Evolutionary conservation across 1,284 basidiomycete genomes (phyloP).

Genomic region (Meira miltonrushii): DNA sequence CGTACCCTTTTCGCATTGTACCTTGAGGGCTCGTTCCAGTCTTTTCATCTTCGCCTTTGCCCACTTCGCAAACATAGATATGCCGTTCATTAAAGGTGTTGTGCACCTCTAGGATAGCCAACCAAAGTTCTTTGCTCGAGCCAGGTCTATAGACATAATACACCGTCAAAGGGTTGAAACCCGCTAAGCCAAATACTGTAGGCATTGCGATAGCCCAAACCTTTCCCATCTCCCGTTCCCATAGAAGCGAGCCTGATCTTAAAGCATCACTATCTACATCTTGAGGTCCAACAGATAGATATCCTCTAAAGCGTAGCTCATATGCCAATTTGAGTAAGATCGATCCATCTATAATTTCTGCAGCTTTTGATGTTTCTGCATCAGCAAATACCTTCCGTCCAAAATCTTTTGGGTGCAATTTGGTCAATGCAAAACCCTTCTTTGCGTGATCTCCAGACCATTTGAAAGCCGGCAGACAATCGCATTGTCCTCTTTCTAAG

Average conservation of each 20-base stretch:
- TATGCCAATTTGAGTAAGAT: constrained; percentile 34
- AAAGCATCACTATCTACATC: constrained; percentile 13
- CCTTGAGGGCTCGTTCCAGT: background rate
- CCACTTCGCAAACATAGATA: constrained; percentile 58
- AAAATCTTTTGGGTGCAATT: background rate
- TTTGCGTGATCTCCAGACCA: constrained; percentile 6
- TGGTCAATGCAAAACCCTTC: constrained; percentile 14
- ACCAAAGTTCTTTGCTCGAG: constrained; percentile 45
- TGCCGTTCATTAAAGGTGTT: constrained; percentile 73
- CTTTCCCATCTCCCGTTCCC: constrained; percentile 22
- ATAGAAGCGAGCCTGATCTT: constrained; percentile 1
- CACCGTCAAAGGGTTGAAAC: constrained; percentile 70
- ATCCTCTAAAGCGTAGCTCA: constrained; percentile 28
- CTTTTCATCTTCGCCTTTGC: constrained; percentile 53
- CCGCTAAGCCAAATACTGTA: constrained; percentile 64
- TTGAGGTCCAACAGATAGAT: constrained; percentile 24
- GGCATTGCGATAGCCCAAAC: constrained; percentile 62
- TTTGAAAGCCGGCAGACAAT: constrained; percentile 38
- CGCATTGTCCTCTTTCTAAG: constrained; percentile 59
- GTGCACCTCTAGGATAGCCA: constrained; percentile 68
- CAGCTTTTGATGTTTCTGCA: constrained; percentile 12
- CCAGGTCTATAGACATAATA: constrained; percentile 63
- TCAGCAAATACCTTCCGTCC: background rate
- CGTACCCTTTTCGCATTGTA: constrained; percentile 51
- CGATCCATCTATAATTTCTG: constrained; percentile 16